Conservation (phyloP, 345 rosid species). For the Brassica napus region DNA sequence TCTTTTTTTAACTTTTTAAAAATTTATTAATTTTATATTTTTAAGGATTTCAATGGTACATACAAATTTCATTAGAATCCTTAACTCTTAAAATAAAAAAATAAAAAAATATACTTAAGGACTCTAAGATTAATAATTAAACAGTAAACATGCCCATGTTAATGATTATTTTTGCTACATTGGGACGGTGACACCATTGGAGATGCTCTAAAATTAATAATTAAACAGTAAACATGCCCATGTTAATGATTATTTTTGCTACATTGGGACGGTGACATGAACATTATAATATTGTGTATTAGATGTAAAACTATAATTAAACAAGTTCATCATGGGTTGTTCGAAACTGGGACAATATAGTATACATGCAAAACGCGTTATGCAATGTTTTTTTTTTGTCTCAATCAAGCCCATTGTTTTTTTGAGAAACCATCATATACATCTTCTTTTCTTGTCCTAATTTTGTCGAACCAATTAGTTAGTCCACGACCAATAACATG, state of each 20-base stretch:
- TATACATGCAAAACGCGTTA: constrained; percentile 17
- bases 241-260: constrained; percentile 25
- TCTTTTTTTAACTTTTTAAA: too few relatives aligned
- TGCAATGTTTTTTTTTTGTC: constrained; percentile 32
- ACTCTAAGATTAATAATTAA: too few relatives aligned
- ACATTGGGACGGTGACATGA: constrained; percentile 26
- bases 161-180: too few relatives aligned
- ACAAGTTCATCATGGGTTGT: constrained; percentile 32
- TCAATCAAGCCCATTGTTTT: constrained; percentile 17
- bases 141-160: too few relatives aligned
- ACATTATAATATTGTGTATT: constrained; percentile 2
- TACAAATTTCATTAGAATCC: too few relatives aligned
- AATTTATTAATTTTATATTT: too few relatives aligned
- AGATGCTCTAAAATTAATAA: too few relatives aligned
- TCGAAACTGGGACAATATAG: background rate
- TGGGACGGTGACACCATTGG: too few relatives aligned
- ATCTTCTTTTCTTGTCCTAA: constrained; percentile 19
- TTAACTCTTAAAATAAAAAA: too few relatives aligned
- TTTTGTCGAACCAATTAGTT: constrained; percentile 18
- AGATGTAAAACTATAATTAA: background rate
- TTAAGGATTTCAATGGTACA: too few relatives aligned
- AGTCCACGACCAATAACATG: constrained; percentile 36
- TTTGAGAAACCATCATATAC: constrained; percentile 9
- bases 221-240: constrained; percentile 27
- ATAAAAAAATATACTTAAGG: too few relatives aligned